phyloP scores from a whole-genome alignment of 108 stramenopile genomes.

The Chaetoceros tenuissimus region DNA sequence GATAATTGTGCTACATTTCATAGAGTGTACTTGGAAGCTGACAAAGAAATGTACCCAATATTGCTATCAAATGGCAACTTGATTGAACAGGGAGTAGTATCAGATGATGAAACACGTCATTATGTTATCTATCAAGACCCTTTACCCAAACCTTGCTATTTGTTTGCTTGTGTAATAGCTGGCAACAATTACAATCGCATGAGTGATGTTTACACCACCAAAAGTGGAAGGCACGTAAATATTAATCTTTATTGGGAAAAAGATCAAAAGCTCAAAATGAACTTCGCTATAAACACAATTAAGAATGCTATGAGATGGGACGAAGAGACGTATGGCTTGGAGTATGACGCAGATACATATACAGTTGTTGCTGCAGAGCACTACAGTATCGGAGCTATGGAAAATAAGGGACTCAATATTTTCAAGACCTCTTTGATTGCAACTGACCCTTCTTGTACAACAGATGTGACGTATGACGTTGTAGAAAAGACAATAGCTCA shows the following conservation, averaged over 20 bases:
- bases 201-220: conserved; percentile 50
- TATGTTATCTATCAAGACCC: conserved; percentile 91
- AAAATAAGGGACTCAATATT: conserved; percentile 90
- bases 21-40: conserved; percentile 67
- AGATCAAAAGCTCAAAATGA: conserved; percentile 76
- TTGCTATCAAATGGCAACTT: conserved; percentile 91
- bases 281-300: conserved; percentile 81
- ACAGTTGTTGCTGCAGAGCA: conserved; percentile 89
- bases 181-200: conserved; percentile 84
- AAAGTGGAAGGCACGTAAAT: conserved; percentile 65
- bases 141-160: conserved; percentile 90
- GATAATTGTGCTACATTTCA: conserved; percentile 91
- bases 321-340: conserved; percentile 86
- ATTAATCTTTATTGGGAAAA: conserved; percentile 75
- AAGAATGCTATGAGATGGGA: conserved; percentile 94
- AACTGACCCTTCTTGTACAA: conserved; percentile 85
- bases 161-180: conserved; percentile 92
- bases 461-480: conserved; percentile 85
- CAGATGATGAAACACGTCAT: conserved; percentile 42
- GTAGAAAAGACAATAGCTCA: conserved; percentile 90
- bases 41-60: conserved; percentile 67
- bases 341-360: conserved; percentile 93
- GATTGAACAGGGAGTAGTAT: conserved; percentile 41
- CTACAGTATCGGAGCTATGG: conserved; percentile 97
- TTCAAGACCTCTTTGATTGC: conserved; percentile 96